Conservation (phyloP, 768 basidiomycete species). For the Podaxis sp. region DNA sequence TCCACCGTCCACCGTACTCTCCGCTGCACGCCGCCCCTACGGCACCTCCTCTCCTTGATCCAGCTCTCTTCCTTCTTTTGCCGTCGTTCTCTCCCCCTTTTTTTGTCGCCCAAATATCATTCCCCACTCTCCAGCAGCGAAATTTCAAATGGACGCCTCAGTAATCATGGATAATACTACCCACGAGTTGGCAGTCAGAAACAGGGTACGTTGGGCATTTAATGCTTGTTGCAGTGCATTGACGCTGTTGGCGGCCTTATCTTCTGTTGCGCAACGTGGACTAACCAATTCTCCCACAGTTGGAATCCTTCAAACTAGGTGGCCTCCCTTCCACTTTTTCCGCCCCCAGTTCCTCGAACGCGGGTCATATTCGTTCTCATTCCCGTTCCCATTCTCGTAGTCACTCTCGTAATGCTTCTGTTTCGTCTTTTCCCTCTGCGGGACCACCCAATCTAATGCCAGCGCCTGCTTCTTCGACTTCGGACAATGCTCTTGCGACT, state of each 20-base stretch:
- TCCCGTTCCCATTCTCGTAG: constrained; percentile 62
- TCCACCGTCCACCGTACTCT: constrained; percentile 17
- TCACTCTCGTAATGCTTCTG: constrained; percentile 36
- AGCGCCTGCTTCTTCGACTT: constrained; percentile 25
- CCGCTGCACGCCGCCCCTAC: constrained; percentile 20
- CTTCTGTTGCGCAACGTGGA: not conserved
- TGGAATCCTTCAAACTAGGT: constrained; percentile 75
- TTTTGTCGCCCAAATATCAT: constrained; percentile 19
- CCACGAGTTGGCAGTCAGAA: constrained; percentile 39
- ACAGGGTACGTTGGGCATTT: constrained; percentile 33
- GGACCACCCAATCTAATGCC: constrained; percentile 25
- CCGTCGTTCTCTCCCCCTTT: constrained; percentile 18
- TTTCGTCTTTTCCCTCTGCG: constrained; percentile 40
- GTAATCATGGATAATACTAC: constrained; percentile 22
- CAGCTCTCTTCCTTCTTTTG: constrained; percentile 33
- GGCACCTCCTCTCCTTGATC: constrained; percentile 40
- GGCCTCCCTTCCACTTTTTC: constrained; percentile 37
- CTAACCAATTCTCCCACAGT: constrained; percentile 34
- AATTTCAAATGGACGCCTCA: constrained; percentile 10
- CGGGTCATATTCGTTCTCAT: constrained; percentile 64
- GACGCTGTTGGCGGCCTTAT: not conserved
- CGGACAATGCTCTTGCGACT: constrained; percentile 5
- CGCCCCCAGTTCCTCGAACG: constrained; percentile 30
- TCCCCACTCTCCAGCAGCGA: not conserved
- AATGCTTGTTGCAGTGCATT: not conserved